Evolutionary conservation across 2,329 filamentous ascomycete genomes (phyloP).

Genomic region (Aspergillus ochraceus): DNA sequence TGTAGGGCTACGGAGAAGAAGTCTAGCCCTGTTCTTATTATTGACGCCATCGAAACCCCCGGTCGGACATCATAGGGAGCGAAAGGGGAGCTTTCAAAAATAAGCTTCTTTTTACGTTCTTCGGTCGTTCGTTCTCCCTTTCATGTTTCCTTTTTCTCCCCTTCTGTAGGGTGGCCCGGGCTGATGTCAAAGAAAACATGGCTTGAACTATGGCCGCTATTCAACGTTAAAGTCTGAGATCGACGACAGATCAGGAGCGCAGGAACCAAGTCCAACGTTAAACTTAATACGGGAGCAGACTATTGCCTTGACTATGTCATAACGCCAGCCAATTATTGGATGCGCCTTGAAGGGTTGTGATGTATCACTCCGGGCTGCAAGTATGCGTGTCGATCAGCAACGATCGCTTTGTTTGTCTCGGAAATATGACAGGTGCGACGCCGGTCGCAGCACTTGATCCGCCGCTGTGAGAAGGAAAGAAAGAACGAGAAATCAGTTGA

Average conservation of each 20-base stretch:
- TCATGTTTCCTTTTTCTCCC: background rate
- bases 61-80: background rate
- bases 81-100: background rate
- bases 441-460: conserved; percentile 5
- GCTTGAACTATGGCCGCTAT: background rate
- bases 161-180: too few relatives aligned
- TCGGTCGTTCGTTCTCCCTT: background rate
- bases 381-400: conserved; percentile 8
- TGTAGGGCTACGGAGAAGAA: background rate
- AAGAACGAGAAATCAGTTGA: background rate
- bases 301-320: conserved; percentile 6
- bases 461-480: background rate
- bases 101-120: background rate
- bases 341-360: conserved; percentile 5
- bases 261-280: background rate
- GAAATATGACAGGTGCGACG: conserved; percentile 17
- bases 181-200: background rate
- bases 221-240: background rate
- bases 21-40: background rate
- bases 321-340: conserved; percentile 8
- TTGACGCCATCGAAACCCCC: background rate
- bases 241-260: background rate
- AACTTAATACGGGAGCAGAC: background rate
- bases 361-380: conserved; percentile 4
- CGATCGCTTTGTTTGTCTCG: conserved; percentile 4